phyloP scores from a whole-genome alignment of 192 early-diverging fungal species.

The Dissophora ornata region DNA sequence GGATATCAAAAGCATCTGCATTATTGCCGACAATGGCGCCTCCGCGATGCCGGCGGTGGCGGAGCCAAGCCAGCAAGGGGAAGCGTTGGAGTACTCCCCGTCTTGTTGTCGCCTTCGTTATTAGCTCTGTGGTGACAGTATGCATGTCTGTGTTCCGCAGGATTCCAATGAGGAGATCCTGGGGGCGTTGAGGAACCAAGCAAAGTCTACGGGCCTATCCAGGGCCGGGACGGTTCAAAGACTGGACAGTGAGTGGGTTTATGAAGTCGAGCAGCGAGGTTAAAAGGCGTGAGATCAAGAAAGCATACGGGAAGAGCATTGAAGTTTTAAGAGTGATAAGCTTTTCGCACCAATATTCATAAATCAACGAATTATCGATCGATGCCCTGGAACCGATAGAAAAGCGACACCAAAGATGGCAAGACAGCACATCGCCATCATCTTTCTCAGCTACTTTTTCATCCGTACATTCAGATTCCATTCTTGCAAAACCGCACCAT shows the following conservation, averaged over 20 bases:
- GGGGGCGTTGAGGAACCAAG: slow-evolving; percentile 64
- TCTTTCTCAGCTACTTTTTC: too few relatives aligned
- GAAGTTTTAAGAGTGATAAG: too few relatives aligned
- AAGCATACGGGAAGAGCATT: slow-evolving; percentile 61
- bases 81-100: too few relatives aligned
- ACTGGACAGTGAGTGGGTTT: slow-evolving; percentile 77
- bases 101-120: too few relatives aligned
- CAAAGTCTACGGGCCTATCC: slow-evolving; percentile 65
- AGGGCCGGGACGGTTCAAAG: slow-evolving; percentile 73
- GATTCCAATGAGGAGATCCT: slow-evolving; percentile 57
- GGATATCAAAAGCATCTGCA: slow-evolving; percentile 80
- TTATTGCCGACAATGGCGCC: slow-evolving; percentile 75
- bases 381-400: too few relatives aligned
- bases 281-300: slow-evolving; percentile 71
- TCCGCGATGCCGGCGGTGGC: slow-evolving; percentile 77
- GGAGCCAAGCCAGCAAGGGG: slow-evolving; percentile 59
- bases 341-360: too few relatives aligned
- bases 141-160: too few relatives aligned
- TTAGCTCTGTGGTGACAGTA: too few relatives aligned
- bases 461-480: too few relatives aligned
- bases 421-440: background rate
- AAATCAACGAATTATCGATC: too few relatives aligned
- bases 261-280: slow-evolving; percentile 84
- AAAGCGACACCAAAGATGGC: too few relatives aligned
- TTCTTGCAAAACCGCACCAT: too few relatives aligned